These are phyloP conservation scores for Candida suzukii DNA, from an alignment of 805 yeast genomes.

Conservation along the genomic window DNA sequence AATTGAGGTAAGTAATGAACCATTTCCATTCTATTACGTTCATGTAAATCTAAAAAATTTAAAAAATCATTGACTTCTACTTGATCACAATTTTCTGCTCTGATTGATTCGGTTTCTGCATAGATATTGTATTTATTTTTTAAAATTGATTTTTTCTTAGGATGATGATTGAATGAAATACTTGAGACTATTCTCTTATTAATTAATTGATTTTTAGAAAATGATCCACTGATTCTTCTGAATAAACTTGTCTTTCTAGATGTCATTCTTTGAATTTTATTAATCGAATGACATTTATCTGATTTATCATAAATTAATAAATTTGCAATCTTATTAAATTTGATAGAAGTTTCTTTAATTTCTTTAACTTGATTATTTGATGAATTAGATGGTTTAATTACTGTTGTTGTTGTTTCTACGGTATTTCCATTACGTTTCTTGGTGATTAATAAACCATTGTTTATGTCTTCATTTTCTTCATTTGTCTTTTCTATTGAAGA, in stretches of 20 bases:
- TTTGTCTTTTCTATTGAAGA: too few relatives aligned
- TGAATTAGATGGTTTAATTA: too few relatives aligned
- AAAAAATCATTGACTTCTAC: constrained; percentile 30
- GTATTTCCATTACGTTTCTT: neutral
- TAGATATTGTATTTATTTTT: constrained; percentile 28
- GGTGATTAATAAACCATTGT: too few relatives aligned
- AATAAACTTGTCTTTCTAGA: constrained; percentile 6
- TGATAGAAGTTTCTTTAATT: neutral
- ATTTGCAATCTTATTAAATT: neutral
- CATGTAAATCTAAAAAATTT: constrained; percentile 28
- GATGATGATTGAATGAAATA: neutral
- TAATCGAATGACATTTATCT: neutral
- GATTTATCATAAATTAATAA: neutral
- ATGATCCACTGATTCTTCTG: constrained; percentile 12
- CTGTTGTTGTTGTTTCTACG: neutral
- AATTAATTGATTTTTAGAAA: constrained; percentile 9
- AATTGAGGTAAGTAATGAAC: constrained; percentile 25
- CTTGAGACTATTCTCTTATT: constrained; percentile 6
- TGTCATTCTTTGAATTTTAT: neutral
- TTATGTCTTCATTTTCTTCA: too few relatives aligned
- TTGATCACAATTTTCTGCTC: constrained; percentile 32
- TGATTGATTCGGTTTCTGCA: constrained; percentile 26
- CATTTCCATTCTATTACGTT: constrained; percentile 24
- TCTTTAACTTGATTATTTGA: neutral
- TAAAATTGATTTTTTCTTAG: constrained; percentile 29